Evolutionary conservation across 805 yeast genomes (phyloP).

Genomic region (Metschnikowia picachoensis): DNA sequence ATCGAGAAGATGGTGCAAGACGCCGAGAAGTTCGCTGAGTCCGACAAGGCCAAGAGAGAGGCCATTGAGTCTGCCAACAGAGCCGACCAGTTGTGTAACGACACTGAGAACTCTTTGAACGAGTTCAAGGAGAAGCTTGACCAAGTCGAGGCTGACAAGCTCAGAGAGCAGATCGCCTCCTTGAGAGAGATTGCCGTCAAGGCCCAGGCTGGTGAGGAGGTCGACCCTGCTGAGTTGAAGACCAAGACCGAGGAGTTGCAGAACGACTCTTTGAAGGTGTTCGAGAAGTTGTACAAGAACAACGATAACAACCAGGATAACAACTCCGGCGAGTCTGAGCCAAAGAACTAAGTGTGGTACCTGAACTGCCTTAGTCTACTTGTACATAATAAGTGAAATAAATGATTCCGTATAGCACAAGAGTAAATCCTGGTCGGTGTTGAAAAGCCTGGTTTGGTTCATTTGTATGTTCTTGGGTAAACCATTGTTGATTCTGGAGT

Average conservation of each 20-base stretch:
- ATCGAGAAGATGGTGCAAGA: constrained; percentile 88
- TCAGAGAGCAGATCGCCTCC: constrained; percentile 24
- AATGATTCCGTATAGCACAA: constrained; percentile 1
- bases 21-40: constrained; percentile 84
- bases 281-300: constrained; percentile 55
- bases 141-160: constrained; percentile 44
- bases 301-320: constrained; percentile 21
- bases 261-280: constrained; percentile 68
- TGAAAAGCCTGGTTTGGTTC: no score
- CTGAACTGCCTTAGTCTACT: constrained; percentile 4
- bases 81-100: constrained; percentile 69
- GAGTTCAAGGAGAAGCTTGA: constrained; percentile 47
- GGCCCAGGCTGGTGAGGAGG: constrained; percentile 61
- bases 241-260: constrained; percentile 73
- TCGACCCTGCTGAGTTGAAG: constrained; percentile 61
- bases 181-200: constrained; percentile 61
- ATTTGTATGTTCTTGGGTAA: background rate
- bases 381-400: constrained; percentile 17
- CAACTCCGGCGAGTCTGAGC: constrained; percentile 22
- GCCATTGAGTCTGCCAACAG: constrained; percentile 82
- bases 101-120: constrained; percentile 45
- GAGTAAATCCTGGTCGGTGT: no score
- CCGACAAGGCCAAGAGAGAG: constrained; percentile 83
- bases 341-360: constrained; percentile 22
- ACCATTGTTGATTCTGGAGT: background rate